phyloP scores from a whole-genome alignment of 768 basidiomycete genomes.

The Gautieria morchelliformis region DNA sequence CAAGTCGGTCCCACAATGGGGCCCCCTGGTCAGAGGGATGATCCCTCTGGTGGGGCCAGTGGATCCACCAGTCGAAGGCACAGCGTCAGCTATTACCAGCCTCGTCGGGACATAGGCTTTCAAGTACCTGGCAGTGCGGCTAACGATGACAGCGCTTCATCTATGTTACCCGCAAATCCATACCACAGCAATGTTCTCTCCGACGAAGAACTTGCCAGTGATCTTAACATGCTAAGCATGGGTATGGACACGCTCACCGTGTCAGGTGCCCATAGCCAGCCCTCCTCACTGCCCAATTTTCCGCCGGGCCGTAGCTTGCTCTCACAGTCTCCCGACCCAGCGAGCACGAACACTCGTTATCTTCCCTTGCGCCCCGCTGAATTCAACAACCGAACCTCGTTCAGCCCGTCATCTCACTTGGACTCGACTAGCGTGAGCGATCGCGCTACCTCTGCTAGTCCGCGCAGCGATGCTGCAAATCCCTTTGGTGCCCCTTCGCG shows the following conservation, averaged over 20 bases:
- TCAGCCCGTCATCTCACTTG: background rate
- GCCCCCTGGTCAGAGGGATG: slow-evolving; percentile 30
- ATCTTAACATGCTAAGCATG: slow-evolving; percentile 48
- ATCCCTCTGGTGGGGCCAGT: slow-evolving; percentile 40
- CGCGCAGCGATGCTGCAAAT: slow-evolving; percentile 4
- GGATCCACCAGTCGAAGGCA: slow-evolving; percentile 78
- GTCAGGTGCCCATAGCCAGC: slow-evolving; percentile 39
- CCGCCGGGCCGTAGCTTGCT: slow-evolving; percentile 29
- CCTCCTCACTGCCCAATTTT: slow-evolving; percentile 69
- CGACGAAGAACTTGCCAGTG: slow-evolving; percentile 73
- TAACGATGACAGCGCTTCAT: slow-evolving; percentile 26
- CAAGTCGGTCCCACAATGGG: slow-evolving; percentile 32
- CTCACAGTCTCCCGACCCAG: slow-evolving; percentile 5
- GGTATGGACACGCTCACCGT: slow-evolving; percentile 15
- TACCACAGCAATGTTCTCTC: slow-evolving; percentile 34
- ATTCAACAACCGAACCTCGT: background rate
- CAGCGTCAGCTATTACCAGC: slow-evolving; percentile 77
- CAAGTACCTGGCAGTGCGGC: slow-evolving; percentile 43
- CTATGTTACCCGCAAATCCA: slow-evolving; percentile 1
- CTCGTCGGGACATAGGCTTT: slow-evolving; percentile 59
- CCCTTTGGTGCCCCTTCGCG: background rate
- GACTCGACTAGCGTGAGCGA: slow-evolving; percentile 2
- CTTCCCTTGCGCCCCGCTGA: slow-evolving; percentile 6
- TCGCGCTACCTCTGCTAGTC: slow-evolving; percentile 7
- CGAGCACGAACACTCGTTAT: background rate